Evolutionary conservation across 768 basidiomycete species (phyloP).

Genomic region (Pleurotus tuoliensis): DNA sequence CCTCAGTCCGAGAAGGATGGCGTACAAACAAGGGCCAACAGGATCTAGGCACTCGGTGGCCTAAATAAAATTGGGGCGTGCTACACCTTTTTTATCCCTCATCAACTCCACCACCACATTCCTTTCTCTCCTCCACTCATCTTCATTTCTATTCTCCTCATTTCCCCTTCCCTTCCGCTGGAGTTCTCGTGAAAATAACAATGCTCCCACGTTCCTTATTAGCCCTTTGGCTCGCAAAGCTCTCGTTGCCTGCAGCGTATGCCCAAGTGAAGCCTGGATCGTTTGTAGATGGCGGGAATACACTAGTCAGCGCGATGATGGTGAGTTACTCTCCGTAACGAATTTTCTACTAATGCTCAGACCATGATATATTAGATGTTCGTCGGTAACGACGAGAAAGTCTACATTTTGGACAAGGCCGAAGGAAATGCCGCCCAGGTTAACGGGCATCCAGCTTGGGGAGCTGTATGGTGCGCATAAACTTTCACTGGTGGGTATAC

Average conservation of each 20-base stretch:
- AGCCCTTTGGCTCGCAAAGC: conserved; percentile 21
- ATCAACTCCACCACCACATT: conserved; percentile 5
- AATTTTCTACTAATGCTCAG: neutral
- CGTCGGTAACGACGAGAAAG: conserved; percentile 60
- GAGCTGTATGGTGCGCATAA: conserved; percentile 24
- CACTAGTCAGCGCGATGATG: conserved; percentile 37
- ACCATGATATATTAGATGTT: conserved; percentile 44
- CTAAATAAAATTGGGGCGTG: conserved; percentile 6
- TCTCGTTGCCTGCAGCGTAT: conserved; percentile 14
- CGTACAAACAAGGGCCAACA: conserved; percentile 2
- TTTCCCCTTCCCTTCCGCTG: neutral
- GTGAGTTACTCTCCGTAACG: conserved; percentile 13
- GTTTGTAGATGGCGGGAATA: conserved; percentile 31
- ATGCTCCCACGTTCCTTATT: conserved; percentile 15
- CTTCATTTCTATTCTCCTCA: conserved; percentile 4
- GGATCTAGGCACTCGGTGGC: conserved; percentile 6
- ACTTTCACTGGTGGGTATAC: neutral
- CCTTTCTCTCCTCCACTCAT: conserved; percentile 3
- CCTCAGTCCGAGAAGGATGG: conserved; percentile 7
- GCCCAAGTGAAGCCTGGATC: conserved; percentile 28
- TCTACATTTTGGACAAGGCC: conserved; percentile 79
- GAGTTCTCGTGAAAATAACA: neutral
- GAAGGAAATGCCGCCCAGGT: conserved; percentile 62
- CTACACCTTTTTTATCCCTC: conserved; percentile 7
- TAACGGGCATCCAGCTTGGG: conserved; percentile 60